Percentiles rank a stretch among this genome's conserved stretches.
These are phyloP conservation scores for Alternaria sp. DNA, from an alignment of 2,329 filamentous ascomycete genomes.

Conservation along the genomic window DNA sequence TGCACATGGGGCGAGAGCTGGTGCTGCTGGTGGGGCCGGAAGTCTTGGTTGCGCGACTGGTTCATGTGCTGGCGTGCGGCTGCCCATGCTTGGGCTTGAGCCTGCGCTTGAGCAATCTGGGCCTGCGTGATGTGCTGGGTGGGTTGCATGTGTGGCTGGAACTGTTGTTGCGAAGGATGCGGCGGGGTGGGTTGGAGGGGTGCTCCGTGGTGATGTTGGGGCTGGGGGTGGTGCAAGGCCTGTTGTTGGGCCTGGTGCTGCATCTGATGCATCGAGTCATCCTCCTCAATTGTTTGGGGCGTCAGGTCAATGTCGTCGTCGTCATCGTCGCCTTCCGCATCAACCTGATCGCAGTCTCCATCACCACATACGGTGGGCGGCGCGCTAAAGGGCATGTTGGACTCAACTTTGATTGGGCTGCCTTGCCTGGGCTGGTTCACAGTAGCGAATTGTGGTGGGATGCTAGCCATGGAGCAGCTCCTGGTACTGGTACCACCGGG, in stretches of 20 bases:
- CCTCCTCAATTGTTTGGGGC: slow-evolving; percentile 34
- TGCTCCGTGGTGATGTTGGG: slow-evolving; percentile 25
- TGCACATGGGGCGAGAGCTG: slow-evolving; percentile 32
- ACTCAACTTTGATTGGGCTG: slow-evolving; percentile 28
- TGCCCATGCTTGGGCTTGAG: slow-evolving; percentile 38
- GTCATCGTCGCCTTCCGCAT: slow-evolving; percentile 47
- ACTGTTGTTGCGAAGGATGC: slow-evolving; percentile 35
- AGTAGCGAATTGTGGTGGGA: slow-evolving; percentile 31
- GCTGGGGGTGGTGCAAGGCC: slow-evolving; percentile 15
- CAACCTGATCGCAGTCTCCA: slow-evolving; percentile 36
- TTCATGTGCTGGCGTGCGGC: slow-evolving; percentile 47
- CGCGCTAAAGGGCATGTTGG: slow-evolving; percentile 34
- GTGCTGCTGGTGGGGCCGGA: slow-evolving; percentile 38
- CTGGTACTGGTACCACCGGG: slow-evolving; percentile 26
- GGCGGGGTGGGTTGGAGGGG: slow-evolving; percentile 40
- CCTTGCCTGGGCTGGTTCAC: slow-evolving; percentile 23
- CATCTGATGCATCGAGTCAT: slow-evolving; percentile 24
- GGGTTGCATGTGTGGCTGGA: slow-evolving; percentile 33
- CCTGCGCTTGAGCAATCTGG: slow-evolving; percentile 34
- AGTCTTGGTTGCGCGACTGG: slow-evolving; percentile 42
- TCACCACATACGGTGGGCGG: slow-evolving; percentile 40
- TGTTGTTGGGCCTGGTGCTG: slow-evolving; percentile 15
- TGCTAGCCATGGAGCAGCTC: slow-evolving; percentile 40
- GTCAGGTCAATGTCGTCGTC: slow-evolving; percentile 42
- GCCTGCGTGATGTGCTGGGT: slow-evolving; percentile 38